Evolutionary conservation across 2,329 filamentous ascomycete species (phyloP).

Genomic region (Diplodia sapinea): DNA sequence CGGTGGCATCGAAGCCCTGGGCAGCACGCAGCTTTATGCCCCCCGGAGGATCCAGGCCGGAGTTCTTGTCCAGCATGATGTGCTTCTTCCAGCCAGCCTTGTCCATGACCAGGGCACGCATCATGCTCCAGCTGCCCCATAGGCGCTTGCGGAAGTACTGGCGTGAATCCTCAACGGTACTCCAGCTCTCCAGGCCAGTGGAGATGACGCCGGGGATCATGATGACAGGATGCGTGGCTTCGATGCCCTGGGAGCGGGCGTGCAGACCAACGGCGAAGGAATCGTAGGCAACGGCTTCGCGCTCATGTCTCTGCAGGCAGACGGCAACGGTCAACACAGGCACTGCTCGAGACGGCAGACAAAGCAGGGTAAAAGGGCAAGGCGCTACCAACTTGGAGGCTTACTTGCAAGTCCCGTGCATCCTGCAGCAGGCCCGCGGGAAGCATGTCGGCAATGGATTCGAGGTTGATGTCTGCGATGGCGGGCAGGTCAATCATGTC

Average conservation of each 20-base stretch:
- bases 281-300: conserved; percentile 88
- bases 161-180: conserved; percentile 76
- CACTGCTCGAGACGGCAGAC: not conserved
- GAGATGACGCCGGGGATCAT: conserved; percentile 99
- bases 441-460: conserved; percentile 83
- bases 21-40: conserved; percentile 89
- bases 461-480: conserved; percentile 74
- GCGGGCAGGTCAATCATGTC: conserved; percentile 87
- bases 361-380: conserved; percentile 4
- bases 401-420: conserved; percentile 81
- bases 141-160: conserved; percentile 93
- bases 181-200: conserved; percentile 95
- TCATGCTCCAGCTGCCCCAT: conserved; percentile 99
- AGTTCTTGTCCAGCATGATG: conserved; percentile 93
- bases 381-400: conserved; percentile 39
- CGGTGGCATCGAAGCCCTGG: conserved; percentile 95
- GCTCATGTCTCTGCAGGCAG: conserved; percentile 73
- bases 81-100: conserved; percentile 95
- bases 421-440: conserved; percentile 86
- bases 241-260: conserved; percentile 78
- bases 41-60: conserved; percentile 82
- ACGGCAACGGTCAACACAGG: not conserved
- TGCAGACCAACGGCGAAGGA: conserved; percentile 90
- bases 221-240: conserved; percentile 84
- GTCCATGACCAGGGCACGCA: conserved; percentile 89